Base-by-base conservation (phyloP, 2,329 filamentous ascomycete species). In the Scopulariopsis brevicaulis region DNA sequence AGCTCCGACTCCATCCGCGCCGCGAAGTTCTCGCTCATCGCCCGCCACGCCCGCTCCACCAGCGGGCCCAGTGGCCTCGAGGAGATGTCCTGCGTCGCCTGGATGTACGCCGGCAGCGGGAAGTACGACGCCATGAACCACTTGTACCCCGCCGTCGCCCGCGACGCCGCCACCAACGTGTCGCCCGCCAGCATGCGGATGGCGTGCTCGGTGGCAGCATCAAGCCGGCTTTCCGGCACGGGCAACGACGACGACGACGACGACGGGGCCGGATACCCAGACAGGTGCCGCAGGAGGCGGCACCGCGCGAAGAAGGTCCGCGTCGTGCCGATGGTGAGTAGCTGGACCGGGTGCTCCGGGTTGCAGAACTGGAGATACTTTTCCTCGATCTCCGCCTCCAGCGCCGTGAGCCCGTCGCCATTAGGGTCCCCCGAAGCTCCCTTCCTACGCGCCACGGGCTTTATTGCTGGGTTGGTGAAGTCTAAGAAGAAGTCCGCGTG, bases 211-310 rank as follows among this genome's bases (percentile, higher is more conserved):
- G 73, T 59, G 1, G 68, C 69, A 0, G 60, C 56, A 51, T 73
- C 65, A 10, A 66, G 67, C 22, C 28, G 67, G 65, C 0, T 62
- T 59, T 4, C 52, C 53, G 0, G 14, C 63, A 55, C 0, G 65
- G 58, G 1, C 61, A 62, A 0, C 14, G 5, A 12, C 12, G 12
- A 4, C 18, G 4, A 18, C 37, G 37, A n/a, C n/a, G n/a, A n/a
- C n/a, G n/a, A n/a, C n/a, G n/a, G n/a, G n/a, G n/a, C n/a, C n/a
- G 65, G 60, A 28, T 65, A 63, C 52, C 25, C 67, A 0, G 71
- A 69, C 58, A 78, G 76, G 58, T 78, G 68, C 54, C 82, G 75
- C 55, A 83, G 59, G 0, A 86, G 72, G 1, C 71, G 74, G 53
- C 60, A 67, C 63, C 76, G 81, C 0, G 80, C 75, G 3, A 86